Evolutionary conservation across 257 asterid species (phyloP).

Genomic region (Solanum appendiculatum): DNA sequence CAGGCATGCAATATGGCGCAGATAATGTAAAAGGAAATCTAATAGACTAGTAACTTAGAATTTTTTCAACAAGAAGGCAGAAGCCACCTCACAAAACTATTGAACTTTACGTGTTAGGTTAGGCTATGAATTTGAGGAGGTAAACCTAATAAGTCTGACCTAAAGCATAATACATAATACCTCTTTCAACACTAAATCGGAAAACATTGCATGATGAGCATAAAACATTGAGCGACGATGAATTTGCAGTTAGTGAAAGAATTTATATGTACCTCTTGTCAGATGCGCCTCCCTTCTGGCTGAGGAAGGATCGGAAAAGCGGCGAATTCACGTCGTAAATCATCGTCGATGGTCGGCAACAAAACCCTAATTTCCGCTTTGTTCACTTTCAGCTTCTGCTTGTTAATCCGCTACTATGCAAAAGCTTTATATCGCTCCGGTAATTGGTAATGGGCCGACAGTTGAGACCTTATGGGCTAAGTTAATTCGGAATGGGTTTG

Average conservation of each 20-base stretch:
- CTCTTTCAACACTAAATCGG: not conserved
- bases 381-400: not conserved
- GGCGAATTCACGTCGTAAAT: constrained; percentile 44
- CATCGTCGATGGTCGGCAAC: constrained; percentile 10
- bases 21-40: not conserved
- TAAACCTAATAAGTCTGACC: not conserved
- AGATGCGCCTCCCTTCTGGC: constrained; percentile 39
- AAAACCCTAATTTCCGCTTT: not conserved
- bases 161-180: not conserved
- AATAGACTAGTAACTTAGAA: not conserved
- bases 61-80: not conserved
- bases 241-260: not conserved
- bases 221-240: not conserved
- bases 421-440: not conserved
- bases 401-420: too few species aligned
- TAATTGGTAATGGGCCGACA: not conserved
- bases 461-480: not conserved
- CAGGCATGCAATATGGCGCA: not conserved
- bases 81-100: not conserved
- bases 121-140: not conserved
- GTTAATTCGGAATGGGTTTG: not conserved
- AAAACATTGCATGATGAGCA: not conserved
- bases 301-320: constrained; percentile 42
- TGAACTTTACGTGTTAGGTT: not conserved
- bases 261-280: constrained; percentile 21